A percentile compares a stretch with the other conserved stretches of the same genome.
Conservation (phyloP, 257 asterid species). For the Plantago major region DNA sequence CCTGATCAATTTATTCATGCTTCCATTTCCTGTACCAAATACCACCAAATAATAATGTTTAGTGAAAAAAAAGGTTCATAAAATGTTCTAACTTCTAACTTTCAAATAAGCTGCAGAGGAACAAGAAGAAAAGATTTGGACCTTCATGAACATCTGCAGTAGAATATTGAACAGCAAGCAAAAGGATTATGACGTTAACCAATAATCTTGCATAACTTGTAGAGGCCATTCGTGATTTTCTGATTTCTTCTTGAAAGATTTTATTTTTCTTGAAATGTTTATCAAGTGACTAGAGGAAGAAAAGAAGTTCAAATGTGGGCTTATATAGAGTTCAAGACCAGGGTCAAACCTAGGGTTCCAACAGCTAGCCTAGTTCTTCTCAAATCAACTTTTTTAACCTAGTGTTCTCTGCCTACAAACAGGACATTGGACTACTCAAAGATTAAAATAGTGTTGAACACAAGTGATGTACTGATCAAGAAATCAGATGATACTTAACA, state of each 20-base stretch:
- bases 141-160: slow-evolving; percentile 41
- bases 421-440: slow-evolving; percentile 54
- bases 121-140: slow-evolving; percentile 5
- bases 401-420: slow-evolving; percentile 29
- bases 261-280: slow-evolving; percentile 15
- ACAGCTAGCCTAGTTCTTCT: slow-evolving; percentile 38
- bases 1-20: no score
- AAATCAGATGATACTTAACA: slow-evolving; percentile 2
- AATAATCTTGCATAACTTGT: slow-evolving; percentile 28
- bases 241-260: neutral
- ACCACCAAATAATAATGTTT: no score
- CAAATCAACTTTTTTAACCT: slow-evolving; percentile 12
- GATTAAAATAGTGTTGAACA: slow-evolving; percentile 27
- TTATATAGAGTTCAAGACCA: slow-evolving; percentile 50
- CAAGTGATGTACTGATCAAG: slow-evolving; percentile 16
- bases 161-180: slow-evolving; percentile 33
- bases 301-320: slow-evolving; percentile 21
- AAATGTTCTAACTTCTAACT: no score
- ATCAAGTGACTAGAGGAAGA: slow-evolving; percentile 21
- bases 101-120: no score
- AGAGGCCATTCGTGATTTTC: slow-evolving; percentile 39
- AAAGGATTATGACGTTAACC: slow-evolving; percentile 29
- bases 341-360: slow-evolving; percentile 63
- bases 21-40: no score
- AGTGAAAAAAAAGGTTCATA: no score